phyloP scores from a whole-genome alignment of 371 early-diverging fungal genomes.

The Mortierella sp. region DNA sequence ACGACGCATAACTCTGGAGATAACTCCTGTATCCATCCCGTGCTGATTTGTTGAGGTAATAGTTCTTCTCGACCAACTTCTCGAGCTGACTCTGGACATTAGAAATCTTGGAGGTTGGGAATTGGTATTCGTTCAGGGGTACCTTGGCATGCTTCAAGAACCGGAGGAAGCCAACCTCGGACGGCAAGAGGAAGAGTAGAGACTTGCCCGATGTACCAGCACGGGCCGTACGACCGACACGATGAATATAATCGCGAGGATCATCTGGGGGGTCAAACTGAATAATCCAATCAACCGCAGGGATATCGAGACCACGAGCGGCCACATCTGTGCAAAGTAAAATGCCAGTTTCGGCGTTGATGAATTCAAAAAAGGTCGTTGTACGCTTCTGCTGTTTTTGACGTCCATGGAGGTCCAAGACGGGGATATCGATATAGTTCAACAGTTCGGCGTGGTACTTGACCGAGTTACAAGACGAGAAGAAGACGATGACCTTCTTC shows the following conservation, averaged over 20 bases:
- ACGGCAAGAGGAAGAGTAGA: conserved; percentile 94
- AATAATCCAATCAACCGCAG: conserved; percentile 98
- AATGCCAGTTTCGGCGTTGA: conserved; percentile 90
- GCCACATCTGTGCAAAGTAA: conserved; percentile 98
- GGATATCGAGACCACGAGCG: conserved; percentile 98
- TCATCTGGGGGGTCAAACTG: conserved; percentile 99
- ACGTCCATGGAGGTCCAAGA: conserved; percentile 91
- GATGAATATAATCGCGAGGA: conserved; percentile 98
- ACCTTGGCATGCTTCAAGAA: conserved; percentile 98
- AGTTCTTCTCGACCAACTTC: conserved; percentile 96
- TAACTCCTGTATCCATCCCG: conserved; percentile 97
- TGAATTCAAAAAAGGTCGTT: conserved; percentile 96
- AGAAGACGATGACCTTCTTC: conserved; percentile 97
- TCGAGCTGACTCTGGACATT: conserved; percentile 96
- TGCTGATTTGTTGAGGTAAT: conserved; percentile 98
- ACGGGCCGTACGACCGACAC: conserved; percentile 99
- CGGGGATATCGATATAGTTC: conserved; percentile 98
- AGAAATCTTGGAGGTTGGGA: conserved; percentile 93
- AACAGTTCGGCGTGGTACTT: conserved; percentile 96
- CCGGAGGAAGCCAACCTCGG: conserved; percentile 95
- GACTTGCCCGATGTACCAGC: conserved; percentile 94
- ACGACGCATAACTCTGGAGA: conserved; percentile 97
- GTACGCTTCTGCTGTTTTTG: conserved; percentile 98
- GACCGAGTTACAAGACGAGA: conserved; percentile 95
- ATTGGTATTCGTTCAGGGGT: conserved; percentile 98